A percentile compares a stretch with the other conserved stretches of the same genome.
Evolutionary conservation across 805 yeast species (phyloP).

Genomic region (Nakazawaea wickerhamii): DNA sequence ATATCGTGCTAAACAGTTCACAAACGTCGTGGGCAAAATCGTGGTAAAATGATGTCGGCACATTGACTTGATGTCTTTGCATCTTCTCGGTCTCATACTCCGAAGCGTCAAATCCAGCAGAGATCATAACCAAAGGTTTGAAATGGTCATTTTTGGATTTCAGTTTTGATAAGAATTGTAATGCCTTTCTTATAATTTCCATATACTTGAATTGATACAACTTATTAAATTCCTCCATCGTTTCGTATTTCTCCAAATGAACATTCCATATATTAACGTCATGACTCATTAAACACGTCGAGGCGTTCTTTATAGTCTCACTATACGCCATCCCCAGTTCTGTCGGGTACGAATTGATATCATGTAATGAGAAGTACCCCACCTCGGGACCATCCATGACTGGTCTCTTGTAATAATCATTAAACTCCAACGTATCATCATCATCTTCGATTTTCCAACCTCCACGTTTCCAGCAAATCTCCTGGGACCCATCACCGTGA

Average conservation of each 20-base stretch:
- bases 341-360: constrained; percentile 81
- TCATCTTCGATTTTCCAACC: constrained; percentile 50
- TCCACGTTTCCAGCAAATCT: constrained; percentile 76
- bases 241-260: constrained; percentile 62
- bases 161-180: constrained; percentile 49
- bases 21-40: constrained; percentile 68
- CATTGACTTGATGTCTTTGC: constrained; percentile 80
- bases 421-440: constrained; percentile 33
- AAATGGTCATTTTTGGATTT: constrained; percentile 24
- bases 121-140: constrained; percentile 58
- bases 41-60: constrained; percentile 75
- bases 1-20: constrained; percentile 27
- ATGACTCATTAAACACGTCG: constrained; percentile 74
- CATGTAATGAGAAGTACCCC: constrained; percentile 81
- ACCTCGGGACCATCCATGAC: constrained; percentile 49
- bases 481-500: constrained; percentile 89
- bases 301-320: constrained; percentile 67
- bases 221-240: constrained; percentile 59
- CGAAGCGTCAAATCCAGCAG: constrained; percentile 87
- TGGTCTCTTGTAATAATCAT: constrained; percentile 43
- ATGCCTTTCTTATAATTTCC: constrained; percentile 58
- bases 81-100: constrained; percentile 77
- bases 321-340: constrained; percentile 73
- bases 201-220: constrained; percentile 59
- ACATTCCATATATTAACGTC: constrained; percentile 80